phyloP scores from a whole-genome alignment of 306 rosid genomes.

The Ochetophila trinervis region DNA sequence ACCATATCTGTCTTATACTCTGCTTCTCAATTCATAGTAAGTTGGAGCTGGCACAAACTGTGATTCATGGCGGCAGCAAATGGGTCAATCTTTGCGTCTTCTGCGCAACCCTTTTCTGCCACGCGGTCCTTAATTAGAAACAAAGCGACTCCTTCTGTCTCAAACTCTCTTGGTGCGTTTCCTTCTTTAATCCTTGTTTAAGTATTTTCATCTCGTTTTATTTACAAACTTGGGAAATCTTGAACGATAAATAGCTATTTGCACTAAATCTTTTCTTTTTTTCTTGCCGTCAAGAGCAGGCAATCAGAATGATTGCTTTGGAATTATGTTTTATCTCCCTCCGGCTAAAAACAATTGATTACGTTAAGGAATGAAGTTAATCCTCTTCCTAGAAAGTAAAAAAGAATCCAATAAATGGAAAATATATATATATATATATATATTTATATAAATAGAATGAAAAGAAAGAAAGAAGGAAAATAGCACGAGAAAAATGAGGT shows the following conservation, averaged over 20 bases:
- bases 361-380: neutral
- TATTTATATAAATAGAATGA: neutral
- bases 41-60: conserved; percentile 22
- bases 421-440: too few species aligned
- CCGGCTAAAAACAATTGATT: too few species aligned
- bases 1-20: conserved; percentile 4
- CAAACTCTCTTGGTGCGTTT: conserved; percentile 51
- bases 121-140: conserved; percentile 18
- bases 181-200: neutral
- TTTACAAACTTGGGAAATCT: neutral
- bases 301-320: neutral
- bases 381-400: neutral
- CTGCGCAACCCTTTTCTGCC: conserved; percentile 47
- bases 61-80: conserved; percentile 58
- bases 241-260: neutral
- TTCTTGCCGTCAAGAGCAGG: neutral
- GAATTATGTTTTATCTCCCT: too few species aligned
- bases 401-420: neutral
- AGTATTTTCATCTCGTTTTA: neutral
- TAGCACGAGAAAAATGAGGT: too few species aligned
- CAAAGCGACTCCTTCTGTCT: conserved; percentile 24
- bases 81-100: conserved; percentile 51
- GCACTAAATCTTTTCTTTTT: neutral
- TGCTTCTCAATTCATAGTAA: neutral
- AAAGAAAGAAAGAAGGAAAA: neutral